Conservation (phyloP, 1,284 basidiomycete genomes). For the Melampsora americana region DNA sequence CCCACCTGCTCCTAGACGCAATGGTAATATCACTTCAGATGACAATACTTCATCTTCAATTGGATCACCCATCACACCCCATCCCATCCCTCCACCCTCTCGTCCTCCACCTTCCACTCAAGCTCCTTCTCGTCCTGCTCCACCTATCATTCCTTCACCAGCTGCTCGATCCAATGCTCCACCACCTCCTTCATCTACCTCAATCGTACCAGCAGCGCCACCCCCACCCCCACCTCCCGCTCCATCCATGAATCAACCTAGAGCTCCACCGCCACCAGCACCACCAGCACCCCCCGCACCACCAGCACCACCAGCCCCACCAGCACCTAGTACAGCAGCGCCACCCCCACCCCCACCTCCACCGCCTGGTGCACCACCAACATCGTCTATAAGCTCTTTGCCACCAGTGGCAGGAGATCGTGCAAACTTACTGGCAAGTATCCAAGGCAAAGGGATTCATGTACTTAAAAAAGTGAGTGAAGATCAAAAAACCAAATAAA, state of each 20-base stretch:
- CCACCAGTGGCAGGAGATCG: slow-evolving; percentile 8
- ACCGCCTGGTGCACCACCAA: slow-evolving; percentile 52
- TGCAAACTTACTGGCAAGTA: slow-evolving; percentile 64
- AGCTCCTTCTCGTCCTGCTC: background rate
- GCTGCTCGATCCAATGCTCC: background rate
- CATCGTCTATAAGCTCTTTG: slow-evolving; percentile 47
- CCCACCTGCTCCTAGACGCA: slow-evolving; percentile 4
- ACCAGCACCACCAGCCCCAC: background rate
- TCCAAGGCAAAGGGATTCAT: slow-evolving; percentile 68
- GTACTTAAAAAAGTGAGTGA: slow-evolving; percentile 67
- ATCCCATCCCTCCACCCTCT: background rate
- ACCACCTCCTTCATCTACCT: background rate
- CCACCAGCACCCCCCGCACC: background rate
- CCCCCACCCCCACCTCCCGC: slow-evolving; percentile 25
- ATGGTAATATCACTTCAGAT: background rate
- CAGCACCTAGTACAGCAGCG: slow-evolving; percentile 52
- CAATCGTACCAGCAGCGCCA: background rate
- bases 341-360: slow-evolving; percentile 52
- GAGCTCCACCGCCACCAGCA: slow-evolving; percentile 6
- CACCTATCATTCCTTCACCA: background rate
- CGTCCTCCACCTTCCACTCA: background rate
- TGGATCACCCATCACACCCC: background rate
- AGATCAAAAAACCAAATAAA: slow-evolving; percentile 30
- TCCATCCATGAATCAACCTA: background rate
- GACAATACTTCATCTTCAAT: too few relatives aligned